Conservation (phyloP, 352 stramenopile genomes). For the Thalassiosira sp. region DNA sequence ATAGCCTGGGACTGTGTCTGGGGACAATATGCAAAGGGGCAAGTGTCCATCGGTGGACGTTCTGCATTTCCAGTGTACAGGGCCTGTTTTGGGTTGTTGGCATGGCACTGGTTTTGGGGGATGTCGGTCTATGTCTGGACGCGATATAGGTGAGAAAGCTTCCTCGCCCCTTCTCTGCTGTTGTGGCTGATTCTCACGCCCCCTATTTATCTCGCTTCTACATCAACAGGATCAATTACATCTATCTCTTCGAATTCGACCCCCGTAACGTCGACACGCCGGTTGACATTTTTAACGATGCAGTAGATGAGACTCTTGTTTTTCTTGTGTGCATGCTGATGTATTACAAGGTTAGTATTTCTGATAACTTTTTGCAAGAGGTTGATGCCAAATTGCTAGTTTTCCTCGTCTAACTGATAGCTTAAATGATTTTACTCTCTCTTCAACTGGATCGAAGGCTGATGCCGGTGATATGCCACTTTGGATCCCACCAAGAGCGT, state of each 20-base stretch:
- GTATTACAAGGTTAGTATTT: slow-evolving; percentile 92
- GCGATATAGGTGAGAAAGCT: slow-evolving; percentile 42
- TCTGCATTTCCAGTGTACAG: slow-evolving; percentile 93
- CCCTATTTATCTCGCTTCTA: neutral
- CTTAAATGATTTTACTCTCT: too few species aligned
- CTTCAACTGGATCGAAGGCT: slow-evolving; percentile 35
- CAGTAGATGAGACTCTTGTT: slow-evolving; percentile 94
- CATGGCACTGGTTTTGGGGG: slow-evolving; percentile 95
- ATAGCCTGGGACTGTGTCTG: slow-evolving; percentile 94
- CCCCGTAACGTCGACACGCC: slow-evolving; percentile 83
- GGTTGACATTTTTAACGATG: slow-evolving; percentile 92
- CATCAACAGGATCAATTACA: slow-evolving; percentile 88
- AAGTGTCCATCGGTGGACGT: slow-evolving; percentile 78
- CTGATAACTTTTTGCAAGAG: too few species aligned
- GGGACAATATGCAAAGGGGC: slow-evolving; percentile 68
- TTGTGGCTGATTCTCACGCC: neutral
- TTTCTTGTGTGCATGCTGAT: slow-evolving; percentile 93
- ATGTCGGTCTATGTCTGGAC: slow-evolving; percentile 92
- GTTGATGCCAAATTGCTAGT: too few species aligned
- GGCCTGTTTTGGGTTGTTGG: slow-evolving; percentile 91
- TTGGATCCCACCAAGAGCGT: slow-evolving; percentile 85
- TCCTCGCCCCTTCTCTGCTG: neutral
- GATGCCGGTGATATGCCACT: slow-evolving; percentile 70
- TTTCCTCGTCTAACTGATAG: too few species aligned
- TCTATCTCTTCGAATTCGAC: slow-evolving; percentile 94